phyloP scores from a whole-genome alignment of 169 alveolate genomes.

The Eimeria acervulina region DNA sequence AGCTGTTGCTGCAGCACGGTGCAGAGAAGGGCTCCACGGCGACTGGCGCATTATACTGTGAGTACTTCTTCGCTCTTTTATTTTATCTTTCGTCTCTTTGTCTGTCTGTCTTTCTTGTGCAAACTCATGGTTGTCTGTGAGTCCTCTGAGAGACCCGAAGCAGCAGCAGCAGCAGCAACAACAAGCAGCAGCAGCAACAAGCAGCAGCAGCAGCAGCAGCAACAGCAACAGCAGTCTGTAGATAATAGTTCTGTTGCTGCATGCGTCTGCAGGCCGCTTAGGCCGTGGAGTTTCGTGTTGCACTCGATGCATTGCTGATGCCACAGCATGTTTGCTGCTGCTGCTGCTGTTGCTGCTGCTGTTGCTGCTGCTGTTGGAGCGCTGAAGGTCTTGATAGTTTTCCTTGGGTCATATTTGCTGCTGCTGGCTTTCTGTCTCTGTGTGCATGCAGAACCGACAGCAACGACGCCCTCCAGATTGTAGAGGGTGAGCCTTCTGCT shows the following conservation, averaged over 20 bases:
- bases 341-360: neutral
- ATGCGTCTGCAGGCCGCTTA: neutral
- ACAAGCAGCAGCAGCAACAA: neutral
- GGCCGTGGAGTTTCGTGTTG: constrained; percentile 21
- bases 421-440: neutral
- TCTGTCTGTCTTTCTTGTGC: no score
- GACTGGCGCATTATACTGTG: neutral
- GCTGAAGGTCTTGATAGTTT: neutral
- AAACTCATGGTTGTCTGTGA: no score
- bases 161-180: no score
- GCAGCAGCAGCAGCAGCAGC: neutral
- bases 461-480: neutral
- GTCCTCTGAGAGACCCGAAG: no score
- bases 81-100: no score
- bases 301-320: constrained; percentile 41
- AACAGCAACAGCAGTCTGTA: neutral
- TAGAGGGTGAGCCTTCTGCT: neutral
- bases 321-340: constrained; percentile 15
- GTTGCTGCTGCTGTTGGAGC: no score
- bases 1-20: constrained; percentile 25
- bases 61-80: neutral
- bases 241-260: neutral
- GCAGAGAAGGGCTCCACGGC: neutral
- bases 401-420: neutral
- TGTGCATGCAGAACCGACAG: neutral